A percentile compares a stretch with the other conserved stretches of the same genome.
These are phyloP conservation scores for Clathrus columnatus DNA, from an alignment of 768 basidiomycete genomes.

Conservation along the genomic window DNA sequence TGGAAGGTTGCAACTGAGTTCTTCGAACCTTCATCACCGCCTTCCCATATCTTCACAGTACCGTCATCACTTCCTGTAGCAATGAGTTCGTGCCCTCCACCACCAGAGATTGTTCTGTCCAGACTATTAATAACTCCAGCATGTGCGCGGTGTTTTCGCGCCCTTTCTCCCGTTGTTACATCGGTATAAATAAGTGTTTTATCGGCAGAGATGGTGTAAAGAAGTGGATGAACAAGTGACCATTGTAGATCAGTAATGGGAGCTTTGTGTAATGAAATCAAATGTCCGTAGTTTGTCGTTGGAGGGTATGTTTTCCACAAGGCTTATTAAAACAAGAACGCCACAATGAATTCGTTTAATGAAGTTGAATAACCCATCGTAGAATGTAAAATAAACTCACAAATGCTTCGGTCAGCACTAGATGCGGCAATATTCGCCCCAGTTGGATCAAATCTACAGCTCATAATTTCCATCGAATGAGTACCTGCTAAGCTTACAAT, in stretches of 20 bases:
- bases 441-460: constrained; percentile 88
- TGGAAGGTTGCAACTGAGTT: constrained; percentile 73
- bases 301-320: constrained; percentile 89
- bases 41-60: constrained; percentile 87
- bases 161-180: constrained; percentile 73
- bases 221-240: constrained; percentile 61
- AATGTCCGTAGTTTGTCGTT: constrained; percentile 85
- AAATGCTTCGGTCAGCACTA: constrained; percentile 83
- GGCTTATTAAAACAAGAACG: constrained; percentile 33
- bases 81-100: constrained; percentile 76
- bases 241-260: constrained; percentile 90
- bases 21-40: constrained; percentile 65
- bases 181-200: constrained; percentile 70
- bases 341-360: constrained; percentile 1
- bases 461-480: constrained; percentile 82
- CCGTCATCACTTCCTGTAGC: constrained; percentile 90
- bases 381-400: constrained; percentile 47
- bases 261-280: constrained; percentile 78
- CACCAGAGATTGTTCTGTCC: constrained; percentile 78
- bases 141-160: constrained; percentile 79
- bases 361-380: neutral
- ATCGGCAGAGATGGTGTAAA: constrained; percentile 89
- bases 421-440: constrained; percentile 92
- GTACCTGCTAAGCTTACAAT: constrained; percentile 87
- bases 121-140: constrained; percentile 85